Conservation (phyloP, 352 stramenopile species). For the Peronospora destructor region DNA sequence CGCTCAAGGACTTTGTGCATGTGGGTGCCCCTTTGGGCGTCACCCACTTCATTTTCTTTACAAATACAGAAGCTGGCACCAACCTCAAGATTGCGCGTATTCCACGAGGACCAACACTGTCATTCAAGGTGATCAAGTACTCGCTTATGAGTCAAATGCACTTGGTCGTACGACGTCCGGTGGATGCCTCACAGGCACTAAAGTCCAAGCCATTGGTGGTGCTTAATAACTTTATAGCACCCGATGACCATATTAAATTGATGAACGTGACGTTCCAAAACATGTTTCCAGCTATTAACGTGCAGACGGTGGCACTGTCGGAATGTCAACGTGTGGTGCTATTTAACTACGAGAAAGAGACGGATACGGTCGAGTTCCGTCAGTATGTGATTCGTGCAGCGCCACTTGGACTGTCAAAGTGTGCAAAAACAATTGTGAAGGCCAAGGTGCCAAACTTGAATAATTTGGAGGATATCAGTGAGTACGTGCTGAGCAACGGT, state of each 20-base stretch:
- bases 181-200: slow-evolving; percentile 84
- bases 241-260: slow-evolving; percentile 84
- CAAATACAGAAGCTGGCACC: slow-evolving; percentile 89
- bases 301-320: slow-evolving; percentile 91
- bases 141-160: slow-evolving; percentile 90
- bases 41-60: slow-evolving; percentile 96
- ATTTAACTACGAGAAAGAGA: slow-evolving; percentile 93
- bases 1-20: slow-evolving; percentile 89
- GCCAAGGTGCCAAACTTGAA: slow-evolving; percentile 91
- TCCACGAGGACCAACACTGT: slow-evolving; percentile 91
- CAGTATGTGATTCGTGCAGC: slow-evolving; percentile 96
- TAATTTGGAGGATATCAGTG: slow-evolving; percentile 94
- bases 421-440: slow-evolving; percentile 88
- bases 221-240: slow-evolving; percentile 97
- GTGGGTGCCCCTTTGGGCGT: slow-evolving; percentile 91
- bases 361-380: slow-evolving; percentile 91
- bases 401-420: slow-evolving; percentile 88
- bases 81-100: slow-evolving; percentile 92
- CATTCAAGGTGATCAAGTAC: slow-evolving; percentile 89
- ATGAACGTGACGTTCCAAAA: slow-evolving; percentile 99
- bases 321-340: slow-evolving; percentile 96
- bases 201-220: slow-evolving; percentile 93
- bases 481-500: slow-evolving; percentile 89
- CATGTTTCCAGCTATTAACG: slow-evolving; percentile 98
- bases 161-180: slow-evolving; percentile 85